Percentiles rank a stretch among this genome's conserved stretches.
Evolutionary conservation across 441 rosid genomes (phyloP).

Genomic region (Aquilaria agallochum): DNA sequence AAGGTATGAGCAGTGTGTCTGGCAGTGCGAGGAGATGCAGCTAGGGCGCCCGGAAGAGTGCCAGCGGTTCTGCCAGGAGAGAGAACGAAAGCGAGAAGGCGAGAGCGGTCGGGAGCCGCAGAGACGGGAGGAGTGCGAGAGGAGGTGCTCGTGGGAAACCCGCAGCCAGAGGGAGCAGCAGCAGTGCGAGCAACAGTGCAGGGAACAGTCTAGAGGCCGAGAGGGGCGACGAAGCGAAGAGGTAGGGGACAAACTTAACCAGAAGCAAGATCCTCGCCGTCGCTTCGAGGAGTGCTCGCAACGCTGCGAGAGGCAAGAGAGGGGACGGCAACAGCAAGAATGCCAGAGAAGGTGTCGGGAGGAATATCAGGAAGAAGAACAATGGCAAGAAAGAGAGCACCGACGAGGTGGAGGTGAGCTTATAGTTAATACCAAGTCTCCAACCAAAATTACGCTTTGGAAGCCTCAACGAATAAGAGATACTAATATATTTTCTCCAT

Average conservation of each 20-base stretch:
- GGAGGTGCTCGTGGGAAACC: conserved; percentile 13
- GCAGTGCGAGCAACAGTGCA: conserved; percentile 23
- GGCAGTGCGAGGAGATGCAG: no score
- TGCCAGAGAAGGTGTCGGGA: conserved; percentile 10
- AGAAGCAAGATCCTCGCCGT: conserved; percentile 15
- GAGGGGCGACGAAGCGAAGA: not conserved
- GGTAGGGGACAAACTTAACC: not conserved
- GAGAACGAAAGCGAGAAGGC: not conserved
- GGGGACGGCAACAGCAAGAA: conserved; percentile 11
- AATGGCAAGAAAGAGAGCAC: not conserved
- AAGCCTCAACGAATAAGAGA: no score
- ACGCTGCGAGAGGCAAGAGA: conserved; percentile 1
- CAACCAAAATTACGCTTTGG: no score
- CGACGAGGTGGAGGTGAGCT: no score
- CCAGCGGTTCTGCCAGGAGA: no score
- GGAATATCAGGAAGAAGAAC: not conserved
- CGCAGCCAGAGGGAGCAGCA: not conserved
- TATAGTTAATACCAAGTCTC: no score
- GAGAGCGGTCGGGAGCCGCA: conserved; percentile 3
- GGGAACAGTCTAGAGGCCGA: conserved; percentile 9
- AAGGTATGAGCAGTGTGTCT: no score
- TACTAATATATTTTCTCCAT: no score
- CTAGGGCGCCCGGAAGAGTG: no score
- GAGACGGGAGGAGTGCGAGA: conserved; percentile 16
- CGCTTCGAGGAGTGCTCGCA: conserved; percentile 9